Evolutionary conservation across 2,329 filamentous ascomycete genomes (phyloP), one percentile per base, ranked within the genome.

Genomic region (Fusarium liriodendri): DNA sequence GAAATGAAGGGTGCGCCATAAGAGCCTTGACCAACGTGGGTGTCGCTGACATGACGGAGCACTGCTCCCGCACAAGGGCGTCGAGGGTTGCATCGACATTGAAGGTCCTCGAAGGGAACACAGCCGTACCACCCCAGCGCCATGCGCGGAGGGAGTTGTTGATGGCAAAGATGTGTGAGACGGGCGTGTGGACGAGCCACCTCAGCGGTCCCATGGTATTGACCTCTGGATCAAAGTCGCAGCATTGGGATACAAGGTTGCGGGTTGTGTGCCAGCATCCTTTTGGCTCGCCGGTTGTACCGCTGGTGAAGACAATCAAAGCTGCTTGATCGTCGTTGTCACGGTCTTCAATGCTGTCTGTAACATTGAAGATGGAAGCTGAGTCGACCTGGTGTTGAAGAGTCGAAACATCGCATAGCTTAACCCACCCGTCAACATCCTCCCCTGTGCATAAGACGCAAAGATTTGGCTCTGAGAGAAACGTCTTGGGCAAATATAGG

Each of bases 261-360:
- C 78, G 71, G 71, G 82, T 80, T 7, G 83, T 84, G 68, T 86
- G 82, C 16, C 80, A 79, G 66, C 85, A 87, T 57, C 82, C 85
- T 72, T 88, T 88, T 6, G 86, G 85, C 0, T 82, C 76, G 7
- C 84, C 85, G 0, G 85, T 87, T n/a, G 85, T 88, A 22, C 86
- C 86, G 71, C 85, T 87, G 22, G 85, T 87, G 76, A 87, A 87
- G 35, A 87, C 79, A 57, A 87, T 82, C 47, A 86, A 78, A 6
- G 82, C 82, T 8, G 76, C 80, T 58, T 80, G 77, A 6, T 72
- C 37, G 35, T 75, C 62, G 16, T 58, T 27, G 11, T 66, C 40
- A 16, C 14, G 20, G 37, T 37, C 54, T 11, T 61, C 10, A 16
- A 27, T 22, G 11, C 22, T 16, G 0, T 70, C 33, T 20, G 27